Percentiles rank a stretch among this genome's conserved stretches.
These are phyloP conservation scores for Pseudogymnoascus sp. DNA, from an alignment of 2,329 filamentous ascomycete species.

Conservation along the genomic window DNA sequence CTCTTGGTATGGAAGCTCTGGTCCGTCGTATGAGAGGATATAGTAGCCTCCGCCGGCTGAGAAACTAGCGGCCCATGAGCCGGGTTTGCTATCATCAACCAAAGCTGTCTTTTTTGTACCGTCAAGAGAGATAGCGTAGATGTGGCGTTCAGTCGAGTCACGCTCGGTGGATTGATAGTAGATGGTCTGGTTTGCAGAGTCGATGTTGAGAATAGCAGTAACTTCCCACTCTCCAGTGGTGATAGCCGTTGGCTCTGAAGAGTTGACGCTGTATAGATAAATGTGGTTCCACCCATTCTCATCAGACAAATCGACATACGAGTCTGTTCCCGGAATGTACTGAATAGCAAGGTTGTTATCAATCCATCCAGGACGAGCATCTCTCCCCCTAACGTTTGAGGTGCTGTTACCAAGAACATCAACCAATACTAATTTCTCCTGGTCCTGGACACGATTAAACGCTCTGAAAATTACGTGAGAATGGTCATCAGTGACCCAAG, in stretches of 20 bases:
- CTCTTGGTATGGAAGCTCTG: constrained; percentile 61
- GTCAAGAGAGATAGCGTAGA: constrained; percentile 57
- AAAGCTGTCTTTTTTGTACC: constrained; percentile 47
- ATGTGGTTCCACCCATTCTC: constrained; percentile 57
- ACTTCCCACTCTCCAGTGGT: constrained; percentile 57
- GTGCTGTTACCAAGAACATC: constrained; percentile 40
- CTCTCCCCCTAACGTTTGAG: constrained; percentile 39
- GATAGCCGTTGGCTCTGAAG: constrained; percentile 47
- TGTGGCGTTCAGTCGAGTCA: constrained; percentile 58
- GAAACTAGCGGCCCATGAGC: constrained; percentile 57
- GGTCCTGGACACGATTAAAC: constrained; percentile 61
- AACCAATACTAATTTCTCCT: constrained; percentile 53
- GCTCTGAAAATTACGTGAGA: constrained; percentile 54
- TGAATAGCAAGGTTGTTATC: constrained; percentile 47
- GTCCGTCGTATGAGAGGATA: constrained; percentile 55
- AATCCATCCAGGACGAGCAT: constrained; percentile 41
- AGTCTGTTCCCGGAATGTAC: constrained; percentile 39
- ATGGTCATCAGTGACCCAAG: constrained; percentile 55
- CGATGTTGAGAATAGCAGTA: constrained; percentile 48
- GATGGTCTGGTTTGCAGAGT: constrained; percentile 45
- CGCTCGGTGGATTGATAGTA: constrained; percentile 59
- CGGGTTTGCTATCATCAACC: constrained; percentile 51
- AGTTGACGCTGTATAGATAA: constrained; percentile 53
- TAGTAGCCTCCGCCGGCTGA: constrained; percentile 46
- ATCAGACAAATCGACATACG: constrained; percentile 59